These are phyloP conservation scores for Sporisorium sorghi DNA, from an alignment of 1,284 basidiomycete genomes.

Conservation along the genomic window DNA sequence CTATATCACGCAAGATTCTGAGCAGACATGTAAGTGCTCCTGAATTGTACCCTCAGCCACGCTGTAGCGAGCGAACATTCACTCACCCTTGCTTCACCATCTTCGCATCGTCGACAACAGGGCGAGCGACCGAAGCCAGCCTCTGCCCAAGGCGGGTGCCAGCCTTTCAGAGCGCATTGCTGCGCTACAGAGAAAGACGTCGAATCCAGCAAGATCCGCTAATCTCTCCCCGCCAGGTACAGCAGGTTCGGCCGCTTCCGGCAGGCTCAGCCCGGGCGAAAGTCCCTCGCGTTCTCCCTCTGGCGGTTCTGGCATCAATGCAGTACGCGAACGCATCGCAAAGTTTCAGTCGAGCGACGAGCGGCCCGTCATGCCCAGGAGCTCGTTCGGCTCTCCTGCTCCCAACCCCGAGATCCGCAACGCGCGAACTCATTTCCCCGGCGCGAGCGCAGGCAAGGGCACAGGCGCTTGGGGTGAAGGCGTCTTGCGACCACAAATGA, in stretches of 20 bases:
- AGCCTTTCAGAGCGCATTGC: constrained; percentile 63
- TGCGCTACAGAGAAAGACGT: constrained; percentile 59
- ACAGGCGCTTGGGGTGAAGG: constrained; percentile 59
- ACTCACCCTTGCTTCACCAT: neutral
- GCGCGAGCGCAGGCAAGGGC: constrained; percentile 46
- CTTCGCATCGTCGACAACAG: constrained; percentile 2
- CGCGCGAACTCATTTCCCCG: constrained; percentile 50
- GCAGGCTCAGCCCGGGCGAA: constrained; percentile 44
- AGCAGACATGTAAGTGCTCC: constrained; percentile 20
- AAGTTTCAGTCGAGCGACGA: constrained; percentile 59
- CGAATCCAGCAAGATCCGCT: constrained; percentile 33
- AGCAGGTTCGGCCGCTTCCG: constrained; percentile 19
- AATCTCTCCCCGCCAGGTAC: constrained; percentile 32
- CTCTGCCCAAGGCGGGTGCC: constrained; percentile 47
- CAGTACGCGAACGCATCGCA: constrained; percentile 60
- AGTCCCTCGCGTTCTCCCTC: constrained; percentile 42
- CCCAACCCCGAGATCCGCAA: constrained; percentile 56
- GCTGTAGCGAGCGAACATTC: neutral
- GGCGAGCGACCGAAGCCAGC: constrained; percentile 29
- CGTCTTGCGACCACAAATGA: constrained; percentile 61
- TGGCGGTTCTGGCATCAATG: constrained; percentile 30
- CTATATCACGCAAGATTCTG: too few species aligned
- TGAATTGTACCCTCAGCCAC: neutral
- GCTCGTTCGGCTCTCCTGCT: constrained; percentile 61
- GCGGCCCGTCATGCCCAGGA: constrained; percentile 56